Evolutionary conservation across 768 basidiomycete species (phyloP).

Genomic region (Naganishia vaughanmartiniae): DNA sequence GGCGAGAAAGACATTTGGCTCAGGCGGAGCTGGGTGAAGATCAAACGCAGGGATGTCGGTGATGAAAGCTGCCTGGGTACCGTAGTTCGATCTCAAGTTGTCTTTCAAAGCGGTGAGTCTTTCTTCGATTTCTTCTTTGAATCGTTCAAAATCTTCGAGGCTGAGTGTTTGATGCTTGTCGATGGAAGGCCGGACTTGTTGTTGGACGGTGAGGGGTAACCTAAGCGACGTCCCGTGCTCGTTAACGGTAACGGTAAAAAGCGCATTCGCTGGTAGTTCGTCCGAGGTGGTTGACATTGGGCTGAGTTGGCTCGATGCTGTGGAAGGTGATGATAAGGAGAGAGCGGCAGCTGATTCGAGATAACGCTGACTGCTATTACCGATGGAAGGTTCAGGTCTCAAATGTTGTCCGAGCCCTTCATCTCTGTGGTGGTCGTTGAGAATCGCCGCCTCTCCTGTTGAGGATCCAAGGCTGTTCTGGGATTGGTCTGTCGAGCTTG

Average conservation of each 20-base stretch:
- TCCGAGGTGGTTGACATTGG: no score
- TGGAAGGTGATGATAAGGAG: no score
- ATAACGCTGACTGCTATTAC: no score
- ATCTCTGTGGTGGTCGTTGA: no score
- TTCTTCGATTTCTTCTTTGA: not conserved
- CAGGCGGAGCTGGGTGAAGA: not conserved
- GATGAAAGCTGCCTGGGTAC: not conserved
- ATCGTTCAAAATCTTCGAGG: not conserved
- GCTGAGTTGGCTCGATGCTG: no score
- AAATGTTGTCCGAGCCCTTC: no score
- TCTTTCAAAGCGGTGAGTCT: not conserved
- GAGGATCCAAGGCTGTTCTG: no score
- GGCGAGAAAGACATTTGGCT: not conserved
- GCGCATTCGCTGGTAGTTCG: no score
- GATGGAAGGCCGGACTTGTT: not conserved
- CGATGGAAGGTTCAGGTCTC: no score
- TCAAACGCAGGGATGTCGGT: not conserved
- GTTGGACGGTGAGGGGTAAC: not conserved
- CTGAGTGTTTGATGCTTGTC: not conserved
- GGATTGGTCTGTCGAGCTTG: no score
- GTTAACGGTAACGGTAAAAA: not conserved
- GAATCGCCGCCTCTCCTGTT: no score
- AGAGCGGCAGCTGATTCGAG: no score
- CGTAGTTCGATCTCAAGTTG: not conserved
- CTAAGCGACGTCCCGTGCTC: not conserved